A percentile compares a stretch with the other conserved stretches of the same genome.
Conservation (phyloP, 768 basidiomycete genomes). For the Amanita muscaria region DNA sequence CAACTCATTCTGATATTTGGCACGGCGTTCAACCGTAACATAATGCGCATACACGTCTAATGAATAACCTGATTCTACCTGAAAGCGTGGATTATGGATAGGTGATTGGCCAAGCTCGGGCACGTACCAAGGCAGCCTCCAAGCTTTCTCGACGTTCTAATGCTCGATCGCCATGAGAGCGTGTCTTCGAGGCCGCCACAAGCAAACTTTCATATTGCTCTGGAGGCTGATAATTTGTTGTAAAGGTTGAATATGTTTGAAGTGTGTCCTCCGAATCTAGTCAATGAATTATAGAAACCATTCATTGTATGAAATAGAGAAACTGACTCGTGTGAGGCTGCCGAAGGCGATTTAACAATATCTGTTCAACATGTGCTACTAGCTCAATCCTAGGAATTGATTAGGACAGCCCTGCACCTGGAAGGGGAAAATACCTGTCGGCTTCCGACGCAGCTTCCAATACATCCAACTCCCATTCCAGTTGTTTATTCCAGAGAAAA, state of each 20-base stretch:
- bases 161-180: slow-evolving; percentile 48
- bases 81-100: background rate
- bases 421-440: slow-evolving; percentile 33
- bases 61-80: slow-evolving; percentile 34
- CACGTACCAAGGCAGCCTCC: slow-evolving; percentile 52
- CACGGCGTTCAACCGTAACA: slow-evolving; percentile 51
- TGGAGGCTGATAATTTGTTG: slow-evolving; percentile 65
- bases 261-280: slow-evolving; percentile 74
- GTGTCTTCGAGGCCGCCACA: slow-evolving; percentile 67
- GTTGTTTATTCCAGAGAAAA: slow-evolving; percentile 59
- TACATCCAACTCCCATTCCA: slow-evolving; percentile 66
- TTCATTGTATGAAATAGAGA: no score
- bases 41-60: slow-evolving; percentile 57
- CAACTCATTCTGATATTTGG: slow-evolving; percentile 49
- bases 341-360: slow-evolving; percentile 58
- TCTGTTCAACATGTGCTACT: slow-evolving; percentile 42
- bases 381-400: slow-evolving; percentile 29
- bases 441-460: slow-evolving; percentile 38
- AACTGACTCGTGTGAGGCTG: slow-evolving; percentile 68
- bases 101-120: background rate
- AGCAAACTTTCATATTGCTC: slow-evolving; percentile 73
- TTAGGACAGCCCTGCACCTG: background rate
- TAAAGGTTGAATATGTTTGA: slow-evolving; percentile 83
- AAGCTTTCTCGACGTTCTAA: slow-evolving; percentile 55
- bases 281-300: background rate